A percentile compares a stretch with the other conserved stretches of the same genome.
phyloP scores from a whole-genome alignment of 495 filamentous ascomycete species.

The Penicillium soppii region DNA sequence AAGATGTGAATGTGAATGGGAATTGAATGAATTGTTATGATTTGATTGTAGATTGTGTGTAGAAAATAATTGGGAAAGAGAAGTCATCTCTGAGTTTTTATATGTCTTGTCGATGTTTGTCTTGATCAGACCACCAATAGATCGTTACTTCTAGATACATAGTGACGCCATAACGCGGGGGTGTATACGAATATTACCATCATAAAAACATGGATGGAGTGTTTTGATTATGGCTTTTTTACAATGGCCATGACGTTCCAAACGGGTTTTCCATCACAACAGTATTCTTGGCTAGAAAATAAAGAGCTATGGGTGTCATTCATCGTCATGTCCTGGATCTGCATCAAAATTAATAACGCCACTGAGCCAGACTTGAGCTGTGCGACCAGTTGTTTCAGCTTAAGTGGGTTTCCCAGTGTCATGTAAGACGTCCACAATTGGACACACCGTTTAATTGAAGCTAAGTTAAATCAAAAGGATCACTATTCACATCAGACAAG shows the following conservation, averaged over 20 bases:
- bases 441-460: no score
- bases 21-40: not conserved
- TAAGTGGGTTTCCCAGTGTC: not conserved
- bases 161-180: slow-evolving; percentile 25
- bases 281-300: not conserved
- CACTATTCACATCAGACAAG: no score
- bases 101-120: not conserved
- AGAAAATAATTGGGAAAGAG: not conserved
- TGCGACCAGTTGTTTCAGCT: no score
- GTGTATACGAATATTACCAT: not conserved
- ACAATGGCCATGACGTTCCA: slow-evolving; percentile 23
- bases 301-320: slow-evolving; percentile 16
- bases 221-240: not conserved
- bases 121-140: not conserved
- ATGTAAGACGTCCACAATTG: no score
- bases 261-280: not conserved
- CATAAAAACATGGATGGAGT: not conserved
- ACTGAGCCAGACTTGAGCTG: slow-evolving; percentile 8
- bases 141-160: not conserved
- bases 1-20: not conserved
- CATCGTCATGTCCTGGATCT: slow-evolving; percentile 17
- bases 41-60: not conserved
- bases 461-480: no score
- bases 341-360: not conserved
- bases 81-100: not conserved